phyloP scores from a whole-genome alignment of 257 asterid species.

The Verbena officinalis region DNA sequence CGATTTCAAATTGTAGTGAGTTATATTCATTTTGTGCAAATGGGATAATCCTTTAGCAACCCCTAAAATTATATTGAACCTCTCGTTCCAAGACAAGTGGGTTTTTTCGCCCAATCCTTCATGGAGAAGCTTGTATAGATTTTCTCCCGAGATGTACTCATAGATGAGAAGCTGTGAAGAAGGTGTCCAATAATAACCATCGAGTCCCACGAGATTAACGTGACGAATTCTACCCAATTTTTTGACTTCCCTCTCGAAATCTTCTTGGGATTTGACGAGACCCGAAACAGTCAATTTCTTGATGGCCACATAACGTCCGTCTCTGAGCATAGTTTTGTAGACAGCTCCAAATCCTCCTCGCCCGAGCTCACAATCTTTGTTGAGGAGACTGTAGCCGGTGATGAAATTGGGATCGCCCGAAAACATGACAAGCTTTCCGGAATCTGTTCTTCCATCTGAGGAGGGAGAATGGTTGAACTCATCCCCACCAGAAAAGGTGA shows the following conservation, averaged over 20 bases:
- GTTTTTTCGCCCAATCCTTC: conserved; percentile 57
- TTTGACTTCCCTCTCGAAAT: conserved; percentile 78
- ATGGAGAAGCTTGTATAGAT: conserved; percentile 72
- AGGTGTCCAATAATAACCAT: conserved; percentile 93
- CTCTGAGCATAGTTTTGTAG: conserved; percentile 69
- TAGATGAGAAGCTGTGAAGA: conserved; percentile 83
- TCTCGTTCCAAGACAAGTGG: conserved; percentile 69
- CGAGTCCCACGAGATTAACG: conserved; percentile 65
- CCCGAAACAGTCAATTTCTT: conserved; percentile 84
- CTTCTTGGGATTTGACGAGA: conserved; percentile 79
- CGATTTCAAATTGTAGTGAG: conserved; percentile 85
- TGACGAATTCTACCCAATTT: conserved; percentile 67
- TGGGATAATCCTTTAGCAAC: conserved; percentile 78
- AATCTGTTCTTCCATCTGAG: conserved; percentile 59
- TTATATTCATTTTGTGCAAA: conserved; percentile 68
- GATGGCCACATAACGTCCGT: conserved; percentile 81
- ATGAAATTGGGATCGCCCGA: conserved; percentile 79
- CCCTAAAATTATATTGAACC: conserved; percentile 73
- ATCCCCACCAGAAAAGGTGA: conserved; percentile 71
- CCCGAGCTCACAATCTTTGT: conserved; percentile 88
- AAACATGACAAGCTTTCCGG: conserved; percentile 94
- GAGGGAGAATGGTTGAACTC: conserved; percentile 66
- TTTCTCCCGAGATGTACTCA: conserved; percentile 80
- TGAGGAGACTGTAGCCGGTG: conserved; percentile 79
- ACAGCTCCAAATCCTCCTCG: conserved; percentile 95